Evolutionary conservation across 192 early-diverging fungal species (phyloP).

Genomic region (Backusella morwellensis): DNA sequence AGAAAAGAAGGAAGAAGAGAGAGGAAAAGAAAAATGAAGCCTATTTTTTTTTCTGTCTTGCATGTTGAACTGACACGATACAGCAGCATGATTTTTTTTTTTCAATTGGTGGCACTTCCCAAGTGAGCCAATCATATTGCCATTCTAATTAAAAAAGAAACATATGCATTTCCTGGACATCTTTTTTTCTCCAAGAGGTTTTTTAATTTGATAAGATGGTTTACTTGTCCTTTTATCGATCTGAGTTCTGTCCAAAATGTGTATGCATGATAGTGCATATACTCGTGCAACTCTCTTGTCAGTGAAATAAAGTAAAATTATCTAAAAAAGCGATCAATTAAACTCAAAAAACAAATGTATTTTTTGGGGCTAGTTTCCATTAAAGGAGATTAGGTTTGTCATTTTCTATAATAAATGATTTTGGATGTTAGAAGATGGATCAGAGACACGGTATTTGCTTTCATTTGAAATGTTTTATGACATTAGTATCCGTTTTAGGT

Average conservation of each 20-base stretch:
- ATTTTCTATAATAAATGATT: no score
- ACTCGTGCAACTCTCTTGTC: not conserved
- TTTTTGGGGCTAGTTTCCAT: no score
- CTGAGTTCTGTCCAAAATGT: not conserved
- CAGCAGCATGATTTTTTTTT: not conserved
- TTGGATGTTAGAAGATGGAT: no score
- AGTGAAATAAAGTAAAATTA: not conserved
- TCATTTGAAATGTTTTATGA: no score
- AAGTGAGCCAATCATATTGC: not conserved
- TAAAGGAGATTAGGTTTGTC: no score
- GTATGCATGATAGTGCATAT: not conserved
- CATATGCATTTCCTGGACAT: not conserved
- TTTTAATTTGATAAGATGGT: no score
- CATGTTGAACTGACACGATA: not conserved
- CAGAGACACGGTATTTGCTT: no score
- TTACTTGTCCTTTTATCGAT: no score
- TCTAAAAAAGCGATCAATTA: not conserved
- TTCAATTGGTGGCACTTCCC: not conserved
- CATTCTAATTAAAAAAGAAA: not conserved
- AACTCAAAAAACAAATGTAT: not conserved
- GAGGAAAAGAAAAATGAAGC: not conserved
- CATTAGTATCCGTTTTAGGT: no score
- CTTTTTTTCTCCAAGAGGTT: not conserved
- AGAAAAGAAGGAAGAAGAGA: not conserved
- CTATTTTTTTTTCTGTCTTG: not conserved